Conservation (phyloP, 257 asterid species). For the Solanum lycopersicoides region DNA sequence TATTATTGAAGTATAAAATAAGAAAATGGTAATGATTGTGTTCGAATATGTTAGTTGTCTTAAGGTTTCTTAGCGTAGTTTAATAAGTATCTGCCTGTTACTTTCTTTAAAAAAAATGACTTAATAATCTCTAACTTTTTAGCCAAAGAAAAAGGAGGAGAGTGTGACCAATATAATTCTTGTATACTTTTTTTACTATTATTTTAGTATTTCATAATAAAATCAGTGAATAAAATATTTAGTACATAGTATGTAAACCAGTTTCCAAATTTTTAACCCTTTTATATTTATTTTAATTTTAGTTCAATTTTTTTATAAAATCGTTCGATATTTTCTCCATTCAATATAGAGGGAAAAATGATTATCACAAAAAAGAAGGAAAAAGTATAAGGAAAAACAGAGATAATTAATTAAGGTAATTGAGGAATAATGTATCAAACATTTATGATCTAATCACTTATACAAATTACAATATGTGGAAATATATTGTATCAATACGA, state of each 20-base stretch:
- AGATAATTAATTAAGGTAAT: background rate
- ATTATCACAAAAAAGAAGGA: background rate
- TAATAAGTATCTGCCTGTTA: background rate
- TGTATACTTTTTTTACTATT: background rate
- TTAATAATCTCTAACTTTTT: background rate
- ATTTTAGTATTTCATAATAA: background rate
- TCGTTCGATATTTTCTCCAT: background rate
- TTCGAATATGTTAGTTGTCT: background rate
- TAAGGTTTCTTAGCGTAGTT: slow-evolving; percentile 1
- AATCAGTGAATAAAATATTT: background rate
- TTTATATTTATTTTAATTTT: background rate
- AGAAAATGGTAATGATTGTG: background rate
- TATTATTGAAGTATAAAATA: background rate
- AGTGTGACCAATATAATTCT: background rate
- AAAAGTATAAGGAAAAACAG: background rate
- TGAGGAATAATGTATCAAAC: background rate
- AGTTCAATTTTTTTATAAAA: background rate
- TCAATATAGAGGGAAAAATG: background rate
- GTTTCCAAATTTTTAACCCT: background rate
- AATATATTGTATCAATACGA: background rate
- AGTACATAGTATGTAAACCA: background rate
- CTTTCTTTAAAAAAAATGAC: background rate
- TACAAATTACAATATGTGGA: background rate
- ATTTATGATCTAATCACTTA: background rate
- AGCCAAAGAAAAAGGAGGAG: background rate